Base-by-base conservation (phyloP, 1,284 basidiomycete species). In the Ceratobasidium sp. region DNA sequence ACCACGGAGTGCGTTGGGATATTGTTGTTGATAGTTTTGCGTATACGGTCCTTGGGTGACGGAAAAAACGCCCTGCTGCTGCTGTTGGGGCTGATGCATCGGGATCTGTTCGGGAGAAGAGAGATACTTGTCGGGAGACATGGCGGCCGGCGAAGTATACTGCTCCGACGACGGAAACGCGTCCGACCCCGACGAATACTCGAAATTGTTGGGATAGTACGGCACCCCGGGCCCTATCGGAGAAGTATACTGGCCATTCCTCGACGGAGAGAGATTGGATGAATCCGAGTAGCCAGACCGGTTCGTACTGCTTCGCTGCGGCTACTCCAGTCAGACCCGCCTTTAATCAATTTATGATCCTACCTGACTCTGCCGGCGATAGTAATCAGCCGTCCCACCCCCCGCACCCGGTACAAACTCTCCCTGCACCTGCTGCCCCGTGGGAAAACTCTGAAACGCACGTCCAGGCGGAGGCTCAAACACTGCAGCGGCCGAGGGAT, bases 81-180 rank as follows among this genome's bases (percentile, higher is more conserved):
- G 57, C 5, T 17, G 57, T 25, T 34, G 43, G n/a, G 17, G n/a
- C 15, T 57, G 38, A 8, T 22, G 35, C 22, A 22, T 10, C 34
- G 47, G 57, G 5, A 62, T 62, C 43, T 34, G 43, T 20, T 62
- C 57, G 57, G 57, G 57, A 13, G 57, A 62, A 1, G 57, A 47
- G 40, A 62, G 47, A 31, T 62, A 60, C 13, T 55, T 32, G 3
- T 47, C 10, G 2, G n/a, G 34, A 27, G 57, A 42, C 43, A 42
- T 45, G 15, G 22, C 7, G 6, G 15, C 10, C 20, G 57, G 57
- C 25, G 57, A 62, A 22, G 57, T 35, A 20, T 62, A 62, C 45
- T 32, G 57, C 25, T 62, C 57, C 43, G 57, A 56, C 7, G 52
- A 58, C 38, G 27, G 2, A 35, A 62, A 62, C 43, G 43, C 22